Base-by-base conservation (phyloP, 768 basidiomycete genomes). In the Calvatia gigantea region DNA sequence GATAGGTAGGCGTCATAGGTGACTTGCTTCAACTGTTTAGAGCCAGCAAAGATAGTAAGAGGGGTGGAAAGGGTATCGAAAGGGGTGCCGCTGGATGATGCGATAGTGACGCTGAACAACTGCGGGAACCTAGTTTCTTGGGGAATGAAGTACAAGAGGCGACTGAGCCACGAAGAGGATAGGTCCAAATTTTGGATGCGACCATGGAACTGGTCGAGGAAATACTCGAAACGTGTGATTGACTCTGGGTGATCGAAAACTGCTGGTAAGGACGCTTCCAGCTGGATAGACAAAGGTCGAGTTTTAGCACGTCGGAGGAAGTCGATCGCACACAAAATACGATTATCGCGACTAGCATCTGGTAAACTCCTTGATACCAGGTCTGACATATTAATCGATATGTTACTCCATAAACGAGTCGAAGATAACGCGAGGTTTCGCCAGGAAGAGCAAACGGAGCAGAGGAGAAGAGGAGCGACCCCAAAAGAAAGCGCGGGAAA, bases 361-460 rank as follows among this genome's bases (percentile, higher is more conserved):
- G 29, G 19, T 14, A 43, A 28, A 25, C 11, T 5, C 19, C 25
- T 28, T 2, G 52, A 31, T 14, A 54, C 21, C 25, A 54, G 12
- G 21, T 54, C 43, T 19, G 43, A 42, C 31, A 54, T 37, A 25
- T 54, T 28, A 6, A 54, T 46, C 23, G 52, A 35, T 31, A 54
- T 28, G 2, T 17, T 35, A 25, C 43, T 54, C 52, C 52, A 54
- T n/a, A 54, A n/a, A 33, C 52, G 42, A 32, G 43, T 25, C 23
- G 52, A 54, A 15, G n/a, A 17, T 17, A 54, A 28, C 14, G 32
- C 52, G n/a, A 54, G 23, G 12, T 37, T 39, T 9, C 43, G 43
- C 52, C 52, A 54, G 19, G 43, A 54, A 5, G 52, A 45, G 23
- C 43, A 54, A 15, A 54, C 43, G 6, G 38, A 38, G 41, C 52